Evolutionary conservation across 176 grass and related monocot species (phyloP).

Genomic region (Carex myosuroides): DNA sequence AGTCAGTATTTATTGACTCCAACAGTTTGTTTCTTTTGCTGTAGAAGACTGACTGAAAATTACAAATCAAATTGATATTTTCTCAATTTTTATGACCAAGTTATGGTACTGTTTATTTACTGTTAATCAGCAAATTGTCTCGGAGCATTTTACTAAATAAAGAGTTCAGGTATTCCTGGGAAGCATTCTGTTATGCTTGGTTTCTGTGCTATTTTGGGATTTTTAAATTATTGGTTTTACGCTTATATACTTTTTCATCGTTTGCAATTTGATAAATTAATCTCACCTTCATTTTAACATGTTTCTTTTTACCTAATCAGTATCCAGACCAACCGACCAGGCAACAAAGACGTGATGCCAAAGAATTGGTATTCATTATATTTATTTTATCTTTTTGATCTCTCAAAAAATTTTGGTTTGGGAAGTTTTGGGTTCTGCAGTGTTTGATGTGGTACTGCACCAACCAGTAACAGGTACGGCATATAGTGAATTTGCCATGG

Average conservation of each 20-base stretch:
- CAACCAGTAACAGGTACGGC: not conserved
- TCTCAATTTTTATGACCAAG: not conserved
- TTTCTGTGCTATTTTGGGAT: not conserved
- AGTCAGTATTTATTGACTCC: not conserved
- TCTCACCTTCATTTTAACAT: not conserved
- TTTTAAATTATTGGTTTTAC: not conserved
- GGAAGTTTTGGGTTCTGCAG: not conserved
- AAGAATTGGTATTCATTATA: conserved; percentile 61
- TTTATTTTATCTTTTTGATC: not conserved
- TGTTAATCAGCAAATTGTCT: not conserved
- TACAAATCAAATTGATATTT: not conserved
- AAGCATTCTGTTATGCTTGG: not conserved
- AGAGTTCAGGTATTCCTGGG: not conserved
- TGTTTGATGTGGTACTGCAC: not conserved
- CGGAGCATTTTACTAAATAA: not conserved
- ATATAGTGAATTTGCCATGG: not conserved
- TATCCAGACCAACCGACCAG: conserved; percentile 78
- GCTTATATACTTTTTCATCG: not conserved
- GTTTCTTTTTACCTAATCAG: conserved; percentile 36
- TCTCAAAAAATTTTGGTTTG: not conserved
- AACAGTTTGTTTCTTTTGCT: not conserved
- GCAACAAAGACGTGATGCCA: conserved; percentile 80
- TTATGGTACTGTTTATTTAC: not conserved
- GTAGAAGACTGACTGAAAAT: not conserved
- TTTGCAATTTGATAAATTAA: not conserved